Conservation (phyloP, 179 eudicot species). For the Beta lomatogona region DNA sequence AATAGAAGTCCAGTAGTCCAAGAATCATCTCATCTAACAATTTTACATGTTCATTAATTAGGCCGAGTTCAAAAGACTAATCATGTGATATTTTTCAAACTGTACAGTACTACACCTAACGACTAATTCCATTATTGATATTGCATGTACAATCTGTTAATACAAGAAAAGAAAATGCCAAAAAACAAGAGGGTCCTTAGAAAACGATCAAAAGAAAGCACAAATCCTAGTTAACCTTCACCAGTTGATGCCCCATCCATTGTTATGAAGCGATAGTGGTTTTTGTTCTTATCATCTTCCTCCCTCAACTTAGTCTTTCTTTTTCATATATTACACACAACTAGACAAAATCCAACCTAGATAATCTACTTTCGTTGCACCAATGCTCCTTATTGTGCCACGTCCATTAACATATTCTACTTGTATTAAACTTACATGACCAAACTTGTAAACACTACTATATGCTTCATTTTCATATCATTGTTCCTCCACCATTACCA, state of each 20-base stretch:
- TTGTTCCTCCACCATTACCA: conserved; percentile 1
- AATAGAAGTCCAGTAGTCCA: too few species aligned
- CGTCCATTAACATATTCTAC: conserved; percentile 5
- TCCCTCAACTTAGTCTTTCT: background rate
- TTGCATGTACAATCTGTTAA: background rate
- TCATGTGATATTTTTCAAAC: background rate
- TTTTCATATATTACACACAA: conserved; percentile 10
- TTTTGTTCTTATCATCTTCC: conserved; percentile 16
- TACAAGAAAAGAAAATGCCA: background rate
- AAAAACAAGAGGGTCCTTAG: conserved; percentile 10
- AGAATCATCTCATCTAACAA: too few species aligned
- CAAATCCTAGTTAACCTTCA: background rate
- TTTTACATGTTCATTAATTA: background rate
- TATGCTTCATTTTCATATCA: background rate
- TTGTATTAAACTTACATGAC: background rate
- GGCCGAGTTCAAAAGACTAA: background rate
- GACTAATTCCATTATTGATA: conserved; percentile 12
- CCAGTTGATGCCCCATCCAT: conserved; percentile 18
- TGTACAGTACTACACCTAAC: background rate
- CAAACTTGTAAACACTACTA: background rate
- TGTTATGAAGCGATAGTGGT: background rate
- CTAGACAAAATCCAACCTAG: conserved; percentile 27
- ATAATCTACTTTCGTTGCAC: background rate
- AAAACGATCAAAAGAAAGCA: conserved; percentile 11
- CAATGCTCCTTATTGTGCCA: conserved; percentile 27